A percentile compares a stretch with the other conserved stretches of the same genome.
phyloP scores from a whole-genome alignment of 495 filamentous ascomycete species.

The Bacidia rubella region DNA sequence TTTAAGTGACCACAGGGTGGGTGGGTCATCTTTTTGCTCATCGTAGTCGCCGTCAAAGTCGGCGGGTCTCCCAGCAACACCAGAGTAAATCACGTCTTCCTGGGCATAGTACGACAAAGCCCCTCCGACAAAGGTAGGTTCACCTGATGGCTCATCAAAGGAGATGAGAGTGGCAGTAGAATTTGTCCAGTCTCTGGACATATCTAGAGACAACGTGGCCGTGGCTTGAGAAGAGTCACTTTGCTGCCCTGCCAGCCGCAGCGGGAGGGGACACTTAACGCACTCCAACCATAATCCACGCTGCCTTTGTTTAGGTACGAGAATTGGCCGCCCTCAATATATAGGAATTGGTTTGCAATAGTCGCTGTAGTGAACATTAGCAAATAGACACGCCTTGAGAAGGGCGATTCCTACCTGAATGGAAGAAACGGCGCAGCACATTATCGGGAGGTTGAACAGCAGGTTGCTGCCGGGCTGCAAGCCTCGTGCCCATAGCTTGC shows the following conservation, averaged over 20 bases:
- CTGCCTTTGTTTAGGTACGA: conserved; percentile 6
- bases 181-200: conserved; percentile 14
- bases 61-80: conserved; percentile 3
- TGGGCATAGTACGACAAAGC: conserved; percentile 9
- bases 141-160: conserved; percentile 5
- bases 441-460: conserved; percentile 2
- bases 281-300: conserved; percentile 5
- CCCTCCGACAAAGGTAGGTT: neutral
- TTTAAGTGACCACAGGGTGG: conserved; percentile 14
- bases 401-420: neutral
- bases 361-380: conserved; percentile 2
- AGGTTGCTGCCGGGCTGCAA: conserved; percentile 4
- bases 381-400: neutral
- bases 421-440: conserved; percentile 14
- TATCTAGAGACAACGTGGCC: conserved; percentile 14
- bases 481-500: neutral
- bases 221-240: neutral
- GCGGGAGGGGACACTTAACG: neutral
- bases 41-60: neutral
- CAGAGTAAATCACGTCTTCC: conserved; percentile 7
- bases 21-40: neutral
- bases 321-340: conserved; percentile 15
- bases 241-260: neutral
- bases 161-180: conserved; percentile 5
- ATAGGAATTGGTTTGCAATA: conserved; percentile 9